Evolutionary conservation across 2,329 filamentous ascomycete species (phyloP).

Genomic region (Lachnellula cervina): DNA sequence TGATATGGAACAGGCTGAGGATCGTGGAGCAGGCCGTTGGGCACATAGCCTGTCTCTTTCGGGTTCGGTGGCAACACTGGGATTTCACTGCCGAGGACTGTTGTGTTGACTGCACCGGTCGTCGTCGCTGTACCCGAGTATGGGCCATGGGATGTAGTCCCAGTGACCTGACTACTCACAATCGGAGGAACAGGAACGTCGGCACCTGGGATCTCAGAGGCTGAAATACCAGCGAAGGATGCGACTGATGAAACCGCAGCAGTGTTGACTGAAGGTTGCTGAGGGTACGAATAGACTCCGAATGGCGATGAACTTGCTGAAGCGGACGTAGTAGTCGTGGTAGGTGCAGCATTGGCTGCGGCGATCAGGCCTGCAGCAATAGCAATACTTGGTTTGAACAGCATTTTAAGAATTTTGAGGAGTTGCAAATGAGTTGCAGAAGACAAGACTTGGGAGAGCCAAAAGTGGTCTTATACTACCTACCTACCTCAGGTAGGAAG

Average conservation of each 20-base stretch:
- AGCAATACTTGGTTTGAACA: slow-evolving; percentile 15
- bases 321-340: background rate
- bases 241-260: slow-evolving; percentile 23
- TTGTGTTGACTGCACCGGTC: slow-evolving; percentile 62
- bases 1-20: slow-evolving; percentile 66
- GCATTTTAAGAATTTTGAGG: slow-evolving; percentile 13
- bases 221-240: slow-evolving; percentile 23
- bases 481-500: too few species aligned
- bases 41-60: slow-evolving; percentile 64
- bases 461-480: background rate
- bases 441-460: background rate
- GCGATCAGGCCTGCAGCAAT: slow-evolving; percentile 18
- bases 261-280: slow-evolving; percentile 23
- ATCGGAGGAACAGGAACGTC: slow-evolving; percentile 33
- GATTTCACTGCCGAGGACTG: slow-evolving; percentile 53
- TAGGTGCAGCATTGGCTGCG: slow-evolving; percentile 13
- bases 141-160: slow-evolving; percentile 63
- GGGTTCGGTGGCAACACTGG: slow-evolving; percentile 53
- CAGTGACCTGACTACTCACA: slow-evolving; percentile 45
- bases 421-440: background rate
- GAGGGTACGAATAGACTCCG: slow-evolving; percentile 22
- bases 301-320: slow-evolving; percentile 8
- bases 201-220: slow-evolving; percentile 25
- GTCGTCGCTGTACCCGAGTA: slow-evolving; percentile 63
- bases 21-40: slow-evolving; percentile 64